Base-by-base conservation (phyloP, 1,139 yeast genomes). In the Hanseniaspora sp. region DNA sequence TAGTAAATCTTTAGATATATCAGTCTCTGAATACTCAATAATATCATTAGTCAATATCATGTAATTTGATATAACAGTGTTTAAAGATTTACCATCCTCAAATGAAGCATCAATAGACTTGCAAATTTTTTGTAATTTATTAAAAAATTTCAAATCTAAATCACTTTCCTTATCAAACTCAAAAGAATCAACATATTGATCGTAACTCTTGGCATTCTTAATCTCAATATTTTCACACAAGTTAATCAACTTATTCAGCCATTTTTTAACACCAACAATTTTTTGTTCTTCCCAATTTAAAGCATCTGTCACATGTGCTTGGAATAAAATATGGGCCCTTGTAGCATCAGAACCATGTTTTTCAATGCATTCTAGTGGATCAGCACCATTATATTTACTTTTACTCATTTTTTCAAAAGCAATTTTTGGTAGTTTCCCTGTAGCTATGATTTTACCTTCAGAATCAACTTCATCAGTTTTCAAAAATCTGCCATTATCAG, bases 391-490 rank as follows among this genome's bases (percentile, higher is more conserved):
- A 63, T 80, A 80, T 64, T 92, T 92, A 0, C 96, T 88, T 67
- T 92, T 92, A 1, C 97, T 88, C 98, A 92, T 92, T 65, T 92
- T 92, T 64, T 92, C 97, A 64, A 68, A 87, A 0, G 86, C 71
- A 1, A 86, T 66, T 0, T 58, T 58, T 0, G 95, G 86, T 0
- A 63, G 59, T 48, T 67, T 64, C 1, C 83, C 85, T 0, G 83
- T 73, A 0, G 66, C 70, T 31, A 66, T 72, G 7, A 86, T 71
- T 11, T 68, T 61, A 4, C 84, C 83, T 6, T 66, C 67, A 0
- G 75, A 67, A 42, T 69, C 68, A 8, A 49, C 33, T 61, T 92
- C 96, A 1, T 82, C 80, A 0, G 95, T 94, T 60, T 79, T 86
- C 59, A 92, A 71, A 63, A 84, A 90, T 57, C 80, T 71, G 0